Evolutionary conservation across 768 basidiomycete species (phyloP).

Genomic region (Amanita exitialis): DNA sequence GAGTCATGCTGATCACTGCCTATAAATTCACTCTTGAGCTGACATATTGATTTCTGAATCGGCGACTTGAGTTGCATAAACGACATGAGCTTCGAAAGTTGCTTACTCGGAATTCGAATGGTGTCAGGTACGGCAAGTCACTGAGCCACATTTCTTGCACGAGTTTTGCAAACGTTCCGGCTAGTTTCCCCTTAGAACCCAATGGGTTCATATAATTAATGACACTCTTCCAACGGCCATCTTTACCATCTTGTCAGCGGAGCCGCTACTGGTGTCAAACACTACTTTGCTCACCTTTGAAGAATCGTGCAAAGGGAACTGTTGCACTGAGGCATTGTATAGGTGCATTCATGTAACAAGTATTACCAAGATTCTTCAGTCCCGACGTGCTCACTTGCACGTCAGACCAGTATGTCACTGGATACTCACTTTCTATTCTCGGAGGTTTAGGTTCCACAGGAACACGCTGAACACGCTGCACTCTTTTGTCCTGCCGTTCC

Average conservation of each 20-base stretch:
- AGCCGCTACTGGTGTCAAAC: background rate
- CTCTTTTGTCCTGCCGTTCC: conserved; percentile 67
- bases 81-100: background rate
- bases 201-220: conserved; percentile 82
- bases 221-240: conserved; percentile 71
- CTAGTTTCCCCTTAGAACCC: conserved; percentile 80
- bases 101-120: conserved; percentile 75
- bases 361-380: conserved; percentile 92
- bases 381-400: conserved; percentile 72
- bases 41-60: conserved; percentile 28
- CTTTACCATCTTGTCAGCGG: conserved; percentile 24
- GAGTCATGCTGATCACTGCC: conserved; percentile 94
- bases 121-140: conserved; percentile 74
- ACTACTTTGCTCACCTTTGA: conserved; percentile 51
- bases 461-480: conserved; percentile 26
- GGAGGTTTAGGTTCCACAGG: conserved; percentile 46
- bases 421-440: conserved; percentile 65
- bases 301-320: conserved; percentile 87
- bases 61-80: background rate
- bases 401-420: conserved; percentile 79
- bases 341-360: conserved; percentile 99
- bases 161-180: conserved; percentile 73
- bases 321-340: conserved; percentile 96
- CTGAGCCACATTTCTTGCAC: conserved; percentile 84
- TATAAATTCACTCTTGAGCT: conserved; percentile 64